Evolutionary conservation across 768 basidiomycete genomes (phyloP).

Genomic region (Lactarius vividus): DNA sequence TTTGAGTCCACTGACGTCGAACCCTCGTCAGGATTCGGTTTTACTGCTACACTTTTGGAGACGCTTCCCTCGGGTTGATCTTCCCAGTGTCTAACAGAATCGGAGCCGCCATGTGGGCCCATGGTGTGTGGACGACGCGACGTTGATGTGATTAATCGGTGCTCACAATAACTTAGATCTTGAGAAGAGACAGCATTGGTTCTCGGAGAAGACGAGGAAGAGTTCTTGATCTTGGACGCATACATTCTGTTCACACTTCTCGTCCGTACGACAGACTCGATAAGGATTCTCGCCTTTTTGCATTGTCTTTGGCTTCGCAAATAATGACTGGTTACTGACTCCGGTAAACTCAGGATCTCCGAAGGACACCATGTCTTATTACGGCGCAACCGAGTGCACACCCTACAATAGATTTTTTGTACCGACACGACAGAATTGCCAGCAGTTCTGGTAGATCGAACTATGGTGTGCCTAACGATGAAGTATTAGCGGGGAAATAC

Average conservation of each 20-base stretch:
- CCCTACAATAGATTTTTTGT: no score
- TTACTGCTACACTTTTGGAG: conserved; percentile 78
- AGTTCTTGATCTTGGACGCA: neutral
- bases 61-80: conserved; percentile 71
- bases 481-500: no score
- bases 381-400: neutral
- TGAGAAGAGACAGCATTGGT: conserved; percentile 54
- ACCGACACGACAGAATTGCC: no score
- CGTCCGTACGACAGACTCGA: neutral
- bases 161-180: conserved; percentile 42
- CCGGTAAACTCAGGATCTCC: neutral
- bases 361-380: neutral
- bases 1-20: neutral
- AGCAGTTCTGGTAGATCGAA: no score
- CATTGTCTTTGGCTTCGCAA: no score
- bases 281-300: neutral
- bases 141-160: neutral
- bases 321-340: neutral
- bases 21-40: conserved; percentile 66
- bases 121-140: conserved; percentile 44
- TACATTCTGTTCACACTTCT: neutral
- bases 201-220: conserved; percentile 36
- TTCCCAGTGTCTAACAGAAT: conserved; percentile 88
- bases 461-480: no score
- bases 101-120: conserved; percentile 94